phyloP scores from a whole-genome alignment of 352 stramenopile species.

The Phytopythium aichiense region DNA sequence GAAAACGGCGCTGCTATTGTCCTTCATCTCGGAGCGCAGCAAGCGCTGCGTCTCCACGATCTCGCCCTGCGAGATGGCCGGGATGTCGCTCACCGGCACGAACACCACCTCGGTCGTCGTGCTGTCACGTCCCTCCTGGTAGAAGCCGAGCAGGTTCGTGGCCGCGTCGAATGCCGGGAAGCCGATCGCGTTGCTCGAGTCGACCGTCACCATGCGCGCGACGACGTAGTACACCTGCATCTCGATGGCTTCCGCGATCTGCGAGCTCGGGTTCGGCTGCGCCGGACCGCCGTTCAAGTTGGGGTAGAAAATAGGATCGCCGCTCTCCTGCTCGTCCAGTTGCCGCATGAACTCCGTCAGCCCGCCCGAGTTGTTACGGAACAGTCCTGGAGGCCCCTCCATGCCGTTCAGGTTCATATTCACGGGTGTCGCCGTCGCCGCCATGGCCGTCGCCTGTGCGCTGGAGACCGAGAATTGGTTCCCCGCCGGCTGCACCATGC shows the following conservation, averaged over 20 bases:
- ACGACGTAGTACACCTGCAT: conserved; percentile 81
- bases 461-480: conserved; percentile 58
- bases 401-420: conserved; percentile 46
- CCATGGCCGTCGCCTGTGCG: conserved; percentile 18
- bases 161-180: conserved; percentile 71
- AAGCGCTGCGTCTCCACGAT: conserved; percentile 66
- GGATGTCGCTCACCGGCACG: conserved; percentile 69
- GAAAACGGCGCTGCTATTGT: conserved; percentile 65
- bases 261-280: conserved; percentile 24
- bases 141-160: conserved; percentile 78
- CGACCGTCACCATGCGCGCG: conserved; percentile 69
- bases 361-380: conserved; percentile 71
- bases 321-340: conserved; percentile 62
- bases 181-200: conserved; percentile 63
- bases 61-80: conserved; percentile 65
- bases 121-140: conserved; percentile 70
- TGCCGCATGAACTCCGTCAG: conserved; percentile 79
- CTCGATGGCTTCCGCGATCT: conserved; percentile 70
- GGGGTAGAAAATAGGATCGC: conserved; percentile 61
- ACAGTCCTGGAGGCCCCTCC: conserved; percentile 62
- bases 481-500: conserved; percentile 30
- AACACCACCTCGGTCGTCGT: conserved; percentile 80
- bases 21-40: conserved; percentile 64
- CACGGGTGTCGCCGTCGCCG: conserved; percentile 26
- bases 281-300: conserved; percentile 31